Evolutionary conservation across 192 early-diverging fungal genomes (phyloP), one percentile per base, ranked within the genome.

Genomic region (Mortierella claussenii): DNA sequence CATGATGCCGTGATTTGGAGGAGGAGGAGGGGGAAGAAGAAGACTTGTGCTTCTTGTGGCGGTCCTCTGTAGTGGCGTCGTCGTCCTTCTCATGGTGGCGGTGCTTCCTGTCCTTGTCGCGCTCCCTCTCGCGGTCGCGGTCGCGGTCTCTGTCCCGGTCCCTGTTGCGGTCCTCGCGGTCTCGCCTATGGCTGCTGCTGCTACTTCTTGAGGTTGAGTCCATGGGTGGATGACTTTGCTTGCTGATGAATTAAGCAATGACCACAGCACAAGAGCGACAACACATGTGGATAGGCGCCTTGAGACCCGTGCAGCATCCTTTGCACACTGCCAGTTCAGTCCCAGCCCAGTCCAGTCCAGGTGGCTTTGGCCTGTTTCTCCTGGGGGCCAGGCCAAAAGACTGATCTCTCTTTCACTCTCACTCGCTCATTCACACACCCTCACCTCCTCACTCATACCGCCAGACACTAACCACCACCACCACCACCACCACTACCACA

Each of bases 21-120:
- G 69, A 71, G 17, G 69, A 64, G 1, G 69, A 74, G 17, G 69
- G 58, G 1, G 69, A 74, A 10, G 37, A 40, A 4, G 69, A 65
- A 21, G 69, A 65, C 49, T 74, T 74, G 62, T 65, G 69, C 42
- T 64, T 74, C 31, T 58, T 74, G 23, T 62, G 60, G 7, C 21
- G 59, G 46, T 51, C 60, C 0, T 51, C 53, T 53, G 53, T 55
- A 28, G 40, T 62, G 53, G 18, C 60, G 50, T 65, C 36, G 31
- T 36, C 40, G 34, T 58, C 55, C 32, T 42, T 42, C 17, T 70
- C 68, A 53, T 45, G 57, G 11, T 56, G 18, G 36, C 59, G 27
- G 21, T 63, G 51, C 6, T 48, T 48, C n/a, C 64, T 52, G 31
- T 68, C 46, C 20, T 24, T 53, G 17, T 69, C 57, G 1, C 20